Base-by-base conservation (phyloP, 768 basidiomycete species). In the Lentinula lateritia region DNA sequence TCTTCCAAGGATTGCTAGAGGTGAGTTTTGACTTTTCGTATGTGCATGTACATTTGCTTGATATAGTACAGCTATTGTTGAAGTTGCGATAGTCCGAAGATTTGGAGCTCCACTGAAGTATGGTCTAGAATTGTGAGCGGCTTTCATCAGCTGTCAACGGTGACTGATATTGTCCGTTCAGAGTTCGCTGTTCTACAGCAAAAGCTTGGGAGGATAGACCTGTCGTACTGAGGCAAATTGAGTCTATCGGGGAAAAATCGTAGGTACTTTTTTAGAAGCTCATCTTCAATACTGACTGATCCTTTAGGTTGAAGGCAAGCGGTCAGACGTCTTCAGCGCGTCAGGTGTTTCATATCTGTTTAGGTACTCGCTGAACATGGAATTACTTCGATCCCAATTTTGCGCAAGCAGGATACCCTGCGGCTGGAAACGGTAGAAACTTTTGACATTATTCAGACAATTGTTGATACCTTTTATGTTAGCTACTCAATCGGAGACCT, bases 181-280 rank as follows among this genome's bases (percentile, higher is more conserved):
- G 93, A 34, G 72, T 89, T 28, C 87, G 95, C 10, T 90, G 87
- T 65, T 68, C 98, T 41, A 82, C 78, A 57, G 92, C 92, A 4
- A 93, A 89, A 66, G 88, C 93, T 46, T 98, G 96, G 96, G 95
- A 98, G 67, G 89, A 94, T 67, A 78, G 91, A 18, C 86, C 93
- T 5, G 76, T 87, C 13, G 89, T 96, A 6, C 81, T 98, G 58
- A 82, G 90, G 13, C 96, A 98, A 71, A 81, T 98, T 54, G 87
- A 91, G 38, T 84, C 87, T n/a, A 87, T 98, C 45, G 96, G 95
- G 36, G 92, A 94, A 69, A 93, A 93, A 83, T 92, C 91, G 92
- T 93, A 61, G 70, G 89, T 73, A 39, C 39, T 42, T n/a, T 10
- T 32, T 23, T n/a, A 1, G n/a, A 23, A 23, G 28, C 28, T 15